Conservation (phyloP, 1,139 yeast species). For the Kodamaea arcana region DNA sequence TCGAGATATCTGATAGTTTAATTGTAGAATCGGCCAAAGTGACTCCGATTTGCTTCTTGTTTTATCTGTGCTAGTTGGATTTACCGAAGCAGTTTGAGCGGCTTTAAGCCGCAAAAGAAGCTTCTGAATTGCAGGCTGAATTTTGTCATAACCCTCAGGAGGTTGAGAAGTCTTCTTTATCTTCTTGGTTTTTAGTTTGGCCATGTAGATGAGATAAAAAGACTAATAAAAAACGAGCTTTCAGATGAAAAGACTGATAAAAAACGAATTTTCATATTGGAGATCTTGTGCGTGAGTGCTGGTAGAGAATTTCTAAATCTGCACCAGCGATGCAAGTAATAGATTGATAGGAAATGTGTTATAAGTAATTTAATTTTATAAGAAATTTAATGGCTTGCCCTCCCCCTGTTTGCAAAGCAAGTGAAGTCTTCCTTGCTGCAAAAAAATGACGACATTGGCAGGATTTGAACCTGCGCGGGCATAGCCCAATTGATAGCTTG, state of each 20-base stretch:
- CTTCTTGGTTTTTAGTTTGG: slow-evolving; percentile 9
- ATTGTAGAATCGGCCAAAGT: slow-evolving; percentile 68
- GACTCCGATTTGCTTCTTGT: slow-evolving; percentile 47
- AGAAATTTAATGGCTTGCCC: no score
- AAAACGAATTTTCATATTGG: no score
- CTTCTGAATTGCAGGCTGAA: slow-evolving; percentile 67
- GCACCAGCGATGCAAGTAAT: no score
- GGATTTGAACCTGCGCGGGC: slow-evolving; percentile 58
- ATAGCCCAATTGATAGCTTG: slow-evolving; percentile 31
- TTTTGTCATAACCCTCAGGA: slow-evolving; percentile 72
- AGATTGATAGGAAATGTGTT: no score
- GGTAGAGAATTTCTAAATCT: no score
- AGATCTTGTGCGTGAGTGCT: no score
- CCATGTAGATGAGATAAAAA: slow-evolving; percentile 6
- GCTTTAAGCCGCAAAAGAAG: slow-evolving; percentile 59
- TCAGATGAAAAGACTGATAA: no score
- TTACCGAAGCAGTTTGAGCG: slow-evolving; percentile 37
- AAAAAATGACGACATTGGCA: slow-evolving; percentile 34
- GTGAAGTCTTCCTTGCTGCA: no score
- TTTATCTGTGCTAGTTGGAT: slow-evolving; percentile 14
- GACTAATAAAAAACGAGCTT: no score
- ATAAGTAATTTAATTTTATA: no score
- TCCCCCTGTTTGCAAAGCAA: no score
- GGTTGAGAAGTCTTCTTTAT: slow-evolving; percentile 28
- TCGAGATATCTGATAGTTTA: slow-evolving; percentile 72